Evolutionary conservation across 768 basidiomycete genomes (phyloP), one percentile per base, ranked within the genome.

Genomic region (Pluteus cervinus): DNA sequence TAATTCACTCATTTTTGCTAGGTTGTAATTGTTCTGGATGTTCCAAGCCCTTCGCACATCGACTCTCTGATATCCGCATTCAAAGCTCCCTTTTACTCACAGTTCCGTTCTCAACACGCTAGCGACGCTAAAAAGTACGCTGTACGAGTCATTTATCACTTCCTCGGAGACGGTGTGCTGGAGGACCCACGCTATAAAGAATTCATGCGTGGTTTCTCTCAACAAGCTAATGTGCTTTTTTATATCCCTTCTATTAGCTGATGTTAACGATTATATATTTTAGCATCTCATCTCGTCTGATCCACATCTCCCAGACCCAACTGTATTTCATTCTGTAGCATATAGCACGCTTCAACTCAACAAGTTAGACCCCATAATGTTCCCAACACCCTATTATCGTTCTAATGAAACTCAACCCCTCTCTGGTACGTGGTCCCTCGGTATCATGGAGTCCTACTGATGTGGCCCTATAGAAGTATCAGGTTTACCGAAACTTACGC

Each of bases 221-320:
- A 70, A 4, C 58, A 70, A 20, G 71, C 71, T 5, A 65, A 86
- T 49, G 86, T 94, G 49, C 7, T 42, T 36, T 18, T 30, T 33
- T 28, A 18, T 23, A 25, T 25, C 21, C 30, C 15, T 8, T 14
- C 4, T 7, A 7, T n/a, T n/a, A 5, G 29, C 20, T 26, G 33
- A 20, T 37, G 33, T 24, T 22, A 42, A 25, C 43, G 37, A 4
- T 37, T 39, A 2, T 37, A n/a, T n/a, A n/a, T 34, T 28, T 4
- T 50, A 94, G 87, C 90, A 96, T 47, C 45, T 88, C 3, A 63
- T 96, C 15, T 71, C 87, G 5, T 81, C 86, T 5, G 67, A 73
- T 20, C 69, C 75, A 42, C 63, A 81, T 41, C 62, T 64, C 26
- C 56, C 76, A 1, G 75, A 92, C 52, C 75, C 73, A 1, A 65